Base-by-base conservation (phyloP, 2,329 filamentous ascomycete genomes). In the Gaeumannomyces tritici region DNA sequence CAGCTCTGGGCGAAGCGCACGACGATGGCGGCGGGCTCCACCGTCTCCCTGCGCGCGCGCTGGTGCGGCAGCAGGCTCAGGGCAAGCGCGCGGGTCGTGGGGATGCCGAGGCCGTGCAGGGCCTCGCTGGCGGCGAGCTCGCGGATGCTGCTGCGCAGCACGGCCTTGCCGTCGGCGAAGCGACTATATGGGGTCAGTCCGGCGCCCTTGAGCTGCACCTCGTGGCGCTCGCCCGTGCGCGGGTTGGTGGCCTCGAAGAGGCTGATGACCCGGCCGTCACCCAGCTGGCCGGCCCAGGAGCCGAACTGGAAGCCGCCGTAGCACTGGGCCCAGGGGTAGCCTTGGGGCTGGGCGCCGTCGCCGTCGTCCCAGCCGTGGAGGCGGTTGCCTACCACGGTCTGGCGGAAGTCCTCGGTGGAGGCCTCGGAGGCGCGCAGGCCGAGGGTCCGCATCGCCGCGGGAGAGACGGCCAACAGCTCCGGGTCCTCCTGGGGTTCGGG, bases 291-390 rank as follows among this genome's bases (percentile, higher is more conserved):
- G 4, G 95, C 95, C 93, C 93, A 99, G 67, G 89, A 86, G 7
- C 95, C 95, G 72, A 88, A 86, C 71, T 87, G 82, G 70, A 83
- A 86, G 63, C 93, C 93, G 63, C 95, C 95, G 73, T 99, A 99
- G 77, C 95, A 98, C 76, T 99, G 95, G 35, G 95, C 93, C 95
- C 95, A 99, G 0, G 95, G 93, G 73, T 99, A 99, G 56, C 95
- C 86, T 9, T 21, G n/a, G 3, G 24, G 33, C 15, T 33, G 4
- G 29, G 29, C 18, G 5, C 65, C 65, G 11, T 66, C 66, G 63
- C 86, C 82, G 63, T 89, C 83, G 66, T 91, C 83, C 84, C 89
- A 90, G 60, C 92, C 93, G 62, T 89, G 84, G 18, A 97, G 82
- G 70, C 86, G 87, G 72, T 95, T 96, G 3, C 95, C 95, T 0